Evolutionary conservation across 345 rosid species (phyloP).

Genomic region (Cardamine occulta): DNA sequence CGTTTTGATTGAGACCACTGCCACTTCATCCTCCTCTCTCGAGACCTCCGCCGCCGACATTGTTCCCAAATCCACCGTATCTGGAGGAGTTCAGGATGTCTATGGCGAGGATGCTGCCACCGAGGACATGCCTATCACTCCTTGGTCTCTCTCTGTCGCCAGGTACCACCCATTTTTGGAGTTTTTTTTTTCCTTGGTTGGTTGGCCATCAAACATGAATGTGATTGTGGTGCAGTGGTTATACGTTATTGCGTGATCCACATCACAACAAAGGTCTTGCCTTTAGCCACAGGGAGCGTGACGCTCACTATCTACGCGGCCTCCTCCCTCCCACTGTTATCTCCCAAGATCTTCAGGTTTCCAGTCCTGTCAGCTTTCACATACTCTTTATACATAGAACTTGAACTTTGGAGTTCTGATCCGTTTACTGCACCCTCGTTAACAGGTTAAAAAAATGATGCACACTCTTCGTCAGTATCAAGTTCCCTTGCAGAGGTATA

Average conservation of each 20-base stretch:
- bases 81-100: conserved; percentile 67
- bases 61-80: conserved; percentile 52
- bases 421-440: not conserved
- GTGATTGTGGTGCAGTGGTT: conserved; percentile 62
- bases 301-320: conserved; percentile 90
- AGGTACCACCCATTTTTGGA: conserved; percentile 51
- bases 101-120: conserved; percentile 74
- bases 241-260: conserved; percentile 92
- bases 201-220: not conserved
- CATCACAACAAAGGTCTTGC: conserved; percentile 98
- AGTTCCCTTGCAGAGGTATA: conserved; percentile 89
- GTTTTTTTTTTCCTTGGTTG: not conserved
- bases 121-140: conserved; percentile 78
- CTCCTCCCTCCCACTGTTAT: conserved; percentile 89
- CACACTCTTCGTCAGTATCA: conserved; percentile 82
- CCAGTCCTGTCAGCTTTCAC: conserved; percentile 13
- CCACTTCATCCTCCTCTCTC: conserved; percentile 38
- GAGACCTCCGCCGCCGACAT: conserved; percentile 49
- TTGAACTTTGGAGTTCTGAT: not conserved
- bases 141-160: conserved; percentile 83
- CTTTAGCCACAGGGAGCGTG: conserved; percentile 78
- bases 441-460: conserved; percentile 88
- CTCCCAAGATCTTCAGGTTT: conserved; percentile 91
- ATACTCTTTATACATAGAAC: not conserved
- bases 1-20: conserved; percentile 53